phyloP scores from a whole-genome alignment of 2,329 filamentous ascomycete species.

The Neonectria sp. region DNA sequence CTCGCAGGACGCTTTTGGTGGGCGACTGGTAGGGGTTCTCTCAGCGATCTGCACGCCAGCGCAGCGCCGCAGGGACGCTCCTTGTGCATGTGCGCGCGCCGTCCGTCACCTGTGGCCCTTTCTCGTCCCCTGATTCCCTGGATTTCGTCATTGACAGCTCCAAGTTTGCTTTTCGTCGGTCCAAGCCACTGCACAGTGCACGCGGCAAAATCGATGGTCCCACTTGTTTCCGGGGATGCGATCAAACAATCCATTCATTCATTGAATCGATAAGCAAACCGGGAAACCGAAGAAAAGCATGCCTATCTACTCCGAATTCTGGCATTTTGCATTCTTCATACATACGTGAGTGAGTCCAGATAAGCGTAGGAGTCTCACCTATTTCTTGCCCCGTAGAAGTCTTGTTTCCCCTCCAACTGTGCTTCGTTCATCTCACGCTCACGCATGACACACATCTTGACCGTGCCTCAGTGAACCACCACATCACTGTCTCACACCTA shows the following conservation, averaged over 20 bases:
- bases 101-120: background rate
- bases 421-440: background rate
- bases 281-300: background rate
- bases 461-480: background rate
- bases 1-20: slow-evolving; percentile 1
- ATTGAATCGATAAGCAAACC: background rate
- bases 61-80: slow-evolving; percentile 35
- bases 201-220: background rate
- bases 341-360: too few relatives aligned
- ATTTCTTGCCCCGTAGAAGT: background rate
- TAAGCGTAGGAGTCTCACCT: too few relatives aligned
- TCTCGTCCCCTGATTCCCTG: background rate
- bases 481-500: background rate
- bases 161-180: background rate
- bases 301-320: background rate
- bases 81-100: slow-evolving; percentile 20
- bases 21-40: slow-evolving; percentile 3
- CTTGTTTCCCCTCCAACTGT: background rate
- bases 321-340: background rate
- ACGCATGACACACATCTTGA: background rate
- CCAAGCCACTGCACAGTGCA: background rate
- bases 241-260: background rate
- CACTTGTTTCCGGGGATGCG: background rate
- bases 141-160: slow-evolving; percentile 1
- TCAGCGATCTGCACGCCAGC: slow-evolving; percentile 19